These are phyloP conservation scores for Aspergillus haitiensis DNA, from an alignment of 495 filamentous ascomycete genomes.

Conservation along the genomic window DNA sequence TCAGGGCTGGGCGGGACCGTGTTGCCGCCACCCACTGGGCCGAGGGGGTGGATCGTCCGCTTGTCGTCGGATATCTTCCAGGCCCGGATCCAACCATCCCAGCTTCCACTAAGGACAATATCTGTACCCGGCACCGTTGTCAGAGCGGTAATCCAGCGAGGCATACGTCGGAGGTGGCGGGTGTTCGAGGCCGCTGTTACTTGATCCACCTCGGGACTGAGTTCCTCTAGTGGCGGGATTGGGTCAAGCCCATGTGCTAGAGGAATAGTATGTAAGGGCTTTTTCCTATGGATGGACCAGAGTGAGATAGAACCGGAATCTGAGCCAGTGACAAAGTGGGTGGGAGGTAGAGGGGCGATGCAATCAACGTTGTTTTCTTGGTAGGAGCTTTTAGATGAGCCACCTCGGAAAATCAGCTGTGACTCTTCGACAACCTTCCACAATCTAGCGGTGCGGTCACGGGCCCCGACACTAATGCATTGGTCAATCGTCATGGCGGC, in stretches of 20 bases:
- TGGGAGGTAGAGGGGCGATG: conserved; percentile 83
- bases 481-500: conserved; percentile 80
- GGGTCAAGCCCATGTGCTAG: conserved; percentile 82
- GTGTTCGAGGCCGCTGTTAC: conserved; percentile 58
- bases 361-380: conserved; percentile 87
- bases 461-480: conserved; percentile 83
- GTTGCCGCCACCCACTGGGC: conserved; percentile 55
- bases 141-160: conserved; percentile 88
- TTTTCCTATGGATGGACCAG: conserved; percentile 95
- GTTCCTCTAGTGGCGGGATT: conserved; percentile 60
- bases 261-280: conserved; percentile 76
- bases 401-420: conserved; percentile 91
- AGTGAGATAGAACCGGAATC: conserved; percentile 84
- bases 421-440: conserved; percentile 98
- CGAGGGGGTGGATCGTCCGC: conserved; percentile 69
- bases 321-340: conserved; percentile 87
- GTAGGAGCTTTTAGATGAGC: conserved; percentile 55
- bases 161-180: conserved; percentile 46
- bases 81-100: conserved; percentile 85
- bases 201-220: conserved; percentile 66
- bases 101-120: conserved; percentile 83
- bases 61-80: conserved; percentile 86
- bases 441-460: conserved; percentile 88
- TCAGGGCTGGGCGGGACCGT: conserved; percentile 26
- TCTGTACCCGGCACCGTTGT: conserved; percentile 83